A percentile compares a stretch with the other conserved stretches of the same genome.
These are phyloP conservation scores for Carex parvula DNA, from an alignment of 176 grass and related monocot genomes.

Conservation along the genomic window DNA sequence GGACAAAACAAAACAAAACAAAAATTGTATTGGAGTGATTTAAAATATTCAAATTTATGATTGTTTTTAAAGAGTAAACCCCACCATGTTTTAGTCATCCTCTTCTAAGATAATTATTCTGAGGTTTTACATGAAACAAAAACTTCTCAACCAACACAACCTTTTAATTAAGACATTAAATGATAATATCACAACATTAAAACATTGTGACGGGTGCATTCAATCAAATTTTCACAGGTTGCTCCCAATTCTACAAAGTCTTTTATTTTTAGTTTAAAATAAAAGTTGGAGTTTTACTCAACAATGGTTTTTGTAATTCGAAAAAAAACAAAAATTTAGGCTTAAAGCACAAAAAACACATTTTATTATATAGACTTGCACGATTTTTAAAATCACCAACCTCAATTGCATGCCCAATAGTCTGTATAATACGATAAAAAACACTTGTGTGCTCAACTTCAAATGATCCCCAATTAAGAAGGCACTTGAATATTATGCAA, in stretches of 20 bases:
- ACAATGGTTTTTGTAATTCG: background rate
- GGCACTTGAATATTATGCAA: conserved; percentile 98
- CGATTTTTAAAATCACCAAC: conserved; percentile 33
- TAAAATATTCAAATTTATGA: background rate
- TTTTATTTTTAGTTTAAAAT: background rate
- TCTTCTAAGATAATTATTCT: background rate
- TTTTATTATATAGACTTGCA: background rate
- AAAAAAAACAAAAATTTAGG: background rate
- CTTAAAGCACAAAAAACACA: background rate
- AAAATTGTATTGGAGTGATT: background rate
- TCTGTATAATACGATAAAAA: conserved; percentile 99
- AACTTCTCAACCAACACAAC: background rate
- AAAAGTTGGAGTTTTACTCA: background rate
- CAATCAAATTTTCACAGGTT: background rate
- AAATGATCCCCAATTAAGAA: conserved; percentile 99
- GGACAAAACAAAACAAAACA: conserved; percentile 17
- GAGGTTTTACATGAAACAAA: background rate
- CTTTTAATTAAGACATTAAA: background rate
- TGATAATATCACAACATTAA: background rate
- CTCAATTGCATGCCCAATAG: conserved; percentile 98
- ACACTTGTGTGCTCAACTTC: conserved; percentile 99
- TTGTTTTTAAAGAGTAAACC: conserved; percentile 8
- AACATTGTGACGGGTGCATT: no score
- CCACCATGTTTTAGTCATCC: background rate
- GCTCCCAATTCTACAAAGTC: background rate